phyloP scores from a whole-genome alignment of 1,139 yeast species.

The Candida albicans region DNA sequence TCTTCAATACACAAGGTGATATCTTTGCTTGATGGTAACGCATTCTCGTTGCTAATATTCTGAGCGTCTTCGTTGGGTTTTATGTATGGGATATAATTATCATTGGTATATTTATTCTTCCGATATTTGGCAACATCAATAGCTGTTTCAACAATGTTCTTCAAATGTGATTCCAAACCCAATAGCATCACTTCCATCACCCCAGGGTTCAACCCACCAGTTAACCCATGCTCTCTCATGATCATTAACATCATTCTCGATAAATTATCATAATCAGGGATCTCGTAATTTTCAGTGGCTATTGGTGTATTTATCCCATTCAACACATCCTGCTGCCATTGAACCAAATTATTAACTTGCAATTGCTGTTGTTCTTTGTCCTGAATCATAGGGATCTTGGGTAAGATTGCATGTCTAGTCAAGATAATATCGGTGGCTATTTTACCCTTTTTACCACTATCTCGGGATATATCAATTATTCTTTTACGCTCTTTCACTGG shows the following conservation, averaged over 20 bases:
- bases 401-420: conserved; percentile 81
- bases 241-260: conserved; percentile 75
- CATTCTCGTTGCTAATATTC: neutral
- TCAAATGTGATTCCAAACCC: conserved; percentile 79
- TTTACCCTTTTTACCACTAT: conserved; percentile 75
- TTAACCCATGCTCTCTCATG: conserved; percentile 88
- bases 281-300: conserved; percentile 72
- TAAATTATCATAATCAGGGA: conserved; percentile 78
- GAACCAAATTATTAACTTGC: conserved; percentile 59
- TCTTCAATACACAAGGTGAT: conserved; percentile 63
- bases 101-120: conserved; percentile 51
- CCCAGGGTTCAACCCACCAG: conserved; percentile 72
- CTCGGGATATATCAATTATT: conserved; percentile 79
- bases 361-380: conserved; percentile 53
- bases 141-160: conserved; percentile 70
- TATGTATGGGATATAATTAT: conserved; percentile 27
- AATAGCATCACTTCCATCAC: conserved; percentile 75
- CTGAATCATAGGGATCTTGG: conserved; percentile 81
- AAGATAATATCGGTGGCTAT: conserved; percentile 74
- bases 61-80: neutral
- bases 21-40: conserved; percentile 19
- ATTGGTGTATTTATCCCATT: conserved; percentile 88
- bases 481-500: conserved; percentile 84
- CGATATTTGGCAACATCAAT: conserved; percentile 70
- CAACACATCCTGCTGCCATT: conserved; percentile 92